These are phyloP conservation scores for Salvia rosmarinus DNA, from an alignment of 257 asterid genomes.

Conservation along the genomic window DNA sequence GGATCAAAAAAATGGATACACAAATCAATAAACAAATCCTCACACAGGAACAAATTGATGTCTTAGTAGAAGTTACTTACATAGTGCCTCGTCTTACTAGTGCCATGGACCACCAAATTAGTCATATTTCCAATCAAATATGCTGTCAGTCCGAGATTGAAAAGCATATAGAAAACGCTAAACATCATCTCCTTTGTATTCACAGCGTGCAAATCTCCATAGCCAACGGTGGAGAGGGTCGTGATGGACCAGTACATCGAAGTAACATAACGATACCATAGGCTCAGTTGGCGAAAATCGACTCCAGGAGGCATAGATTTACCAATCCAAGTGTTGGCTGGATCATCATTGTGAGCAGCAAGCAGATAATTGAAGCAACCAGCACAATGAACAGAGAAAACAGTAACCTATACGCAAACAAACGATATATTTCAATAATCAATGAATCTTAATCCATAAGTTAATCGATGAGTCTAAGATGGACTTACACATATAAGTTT, in stretches of 20 bases:
- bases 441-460: neutral
- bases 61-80: slow-evolving; percentile 41
- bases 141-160: slow-evolving; percentile 53
- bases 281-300: slow-evolving; percentile 38
- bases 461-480: neutral
- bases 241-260: slow-evolving; percentile 64
- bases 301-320: slow-evolving; percentile 20
- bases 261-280: slow-evolving; percentile 53
- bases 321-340: slow-evolving; percentile 54
- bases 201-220: slow-evolving; percentile 61
- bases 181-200: slow-evolving; percentile 54
- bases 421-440: neutral
- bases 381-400: slow-evolving; percentile 70
- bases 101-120: slow-evolving; percentile 58
- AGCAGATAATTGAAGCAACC: slow-evolving; percentile 82
- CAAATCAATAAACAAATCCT: neutral
- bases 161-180: slow-evolving; percentile 48
- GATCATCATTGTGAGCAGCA: slow-evolving; percentile 47
- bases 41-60: too few species aligned
- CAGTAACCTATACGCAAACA: slow-evolving; percentile 47
- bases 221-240: slow-evolving; percentile 61
- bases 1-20: neutral
- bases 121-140: slow-evolving; percentile 68
- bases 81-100: slow-evolving; percentile 55
- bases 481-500: slow-evolving; percentile 59